Evolutionary conservation across 2,329 filamentous ascomycete genomes (phyloP), one percentile per base, ranked within the genome.

Genomic region (Clonostachys chloroleuca): DNA sequence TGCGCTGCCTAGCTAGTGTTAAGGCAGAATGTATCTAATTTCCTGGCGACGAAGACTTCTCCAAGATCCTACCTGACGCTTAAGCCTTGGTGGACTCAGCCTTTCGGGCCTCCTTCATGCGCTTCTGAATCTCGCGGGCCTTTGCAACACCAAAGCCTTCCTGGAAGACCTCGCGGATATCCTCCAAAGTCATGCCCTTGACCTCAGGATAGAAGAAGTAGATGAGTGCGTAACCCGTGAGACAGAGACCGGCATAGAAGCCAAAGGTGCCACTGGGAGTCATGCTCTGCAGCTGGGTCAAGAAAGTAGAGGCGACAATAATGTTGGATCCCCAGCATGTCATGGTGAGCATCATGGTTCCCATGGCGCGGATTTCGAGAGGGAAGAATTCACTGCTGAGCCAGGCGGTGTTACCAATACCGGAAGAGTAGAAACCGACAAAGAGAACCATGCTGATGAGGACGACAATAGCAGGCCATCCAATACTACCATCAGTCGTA

Each of bases 171-270:
- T 71, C 68, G 17, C 70, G 60, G 18, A 77, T 67, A 18, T 73
- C 72, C 54, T 79, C 76, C 2, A 78, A 57, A 10, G 74, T 69
- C 68, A 78, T 71, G 8, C 74, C 74, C 42, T 74, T 72, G 6
- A 73, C 72, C 51, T 78, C 72, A 2, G 74, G 74, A 50, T 75
- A 77, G 52, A 61, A 74, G 58, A 74, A 68, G 34, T 67, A 63
- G 16, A 75, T 63, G 47, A 76, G 17, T n/a, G 17, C 17, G 12
- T 39, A 39, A 4, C 36, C 36, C 14, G 2, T n/a, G 2, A 18
- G 7, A 18, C 36, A n/a, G 36, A 39, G 36, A 8, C 12, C 36
- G 36, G 36, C 36, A 39, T 39, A 39, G 36, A 39, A 39, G 36
- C 36, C 36, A 18, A 39, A 39, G 7, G 36, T 39, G 4, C 36